Evolutionary conservation across 495 filamentous ascomycete species (phyloP).

Genomic region (Umbilicaria muhlenbergii): DNA sequence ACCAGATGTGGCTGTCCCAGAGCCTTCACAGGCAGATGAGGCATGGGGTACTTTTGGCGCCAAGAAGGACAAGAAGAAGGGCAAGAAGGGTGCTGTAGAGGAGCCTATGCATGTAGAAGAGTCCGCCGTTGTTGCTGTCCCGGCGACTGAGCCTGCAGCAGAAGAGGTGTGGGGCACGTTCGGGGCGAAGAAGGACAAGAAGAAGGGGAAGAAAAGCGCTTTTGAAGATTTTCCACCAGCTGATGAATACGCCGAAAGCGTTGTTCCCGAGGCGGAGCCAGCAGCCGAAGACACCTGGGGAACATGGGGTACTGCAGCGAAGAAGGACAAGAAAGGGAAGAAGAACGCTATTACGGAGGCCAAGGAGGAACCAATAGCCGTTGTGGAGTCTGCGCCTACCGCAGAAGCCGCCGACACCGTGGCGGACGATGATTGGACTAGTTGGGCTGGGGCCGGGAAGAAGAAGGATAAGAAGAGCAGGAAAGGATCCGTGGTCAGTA

Average conservation of each 20-base stretch:
- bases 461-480: conserved; percentile 15
- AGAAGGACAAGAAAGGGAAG: conserved; percentile 27
- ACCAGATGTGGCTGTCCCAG: background rate
- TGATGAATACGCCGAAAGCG: conserved; percentile 10
- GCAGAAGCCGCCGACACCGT: conserved; percentile 26
- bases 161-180: conserved; percentile 6
- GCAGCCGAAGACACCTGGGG: conserved; percentile 13
- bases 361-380: conserved; percentile 18
- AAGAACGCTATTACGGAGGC: conserved; percentile 16
- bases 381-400: conserved; percentile 7
- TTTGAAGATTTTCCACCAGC: conserved; percentile 14
- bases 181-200: conserved; percentile 16
- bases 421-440: conserved; percentile 33
- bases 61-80: conserved; percentile 14
- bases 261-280: conserved; percentile 4
- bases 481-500: conserved; percentile 6
- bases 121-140: background rate
- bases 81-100: conserved; percentile 19
- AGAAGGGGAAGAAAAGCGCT: conserved; percentile 24
- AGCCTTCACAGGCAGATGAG: conserved; percentile 7
- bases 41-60: background rate
- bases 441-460: conserved; percentile 14
- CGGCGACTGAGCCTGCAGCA: conserved; percentile 2
- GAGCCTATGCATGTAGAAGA: conserved; percentile 5
- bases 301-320: conserved; percentile 19